Evolutionary conservation across 2,329 filamentous ascomycete genomes (phyloP), one percentile per base, ranked within the genome.

Genomic region (Fusarium poae): DNA sequence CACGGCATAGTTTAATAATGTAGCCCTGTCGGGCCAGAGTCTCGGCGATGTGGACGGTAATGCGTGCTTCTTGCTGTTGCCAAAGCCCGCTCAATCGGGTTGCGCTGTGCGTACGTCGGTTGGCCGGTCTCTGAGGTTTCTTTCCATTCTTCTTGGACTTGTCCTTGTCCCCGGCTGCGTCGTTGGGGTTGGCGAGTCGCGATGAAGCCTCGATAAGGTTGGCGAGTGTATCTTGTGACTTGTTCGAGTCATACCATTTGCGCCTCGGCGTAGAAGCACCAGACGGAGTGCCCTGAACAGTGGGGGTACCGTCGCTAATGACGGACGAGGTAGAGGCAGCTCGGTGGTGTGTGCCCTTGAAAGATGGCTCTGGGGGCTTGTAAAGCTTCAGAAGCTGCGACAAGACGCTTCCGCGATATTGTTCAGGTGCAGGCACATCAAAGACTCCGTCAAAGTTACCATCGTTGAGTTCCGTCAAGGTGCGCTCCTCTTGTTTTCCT

Each of bases 21-120:
- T 97, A 97, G 67, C 88, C 88, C 73, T 97, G 93, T 5, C 93
- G 87, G 37, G 89, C 88, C 16, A 97, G 84, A 3, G 91, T 94
- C 70, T 88, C 83, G 29, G 88, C 87, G 67, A 89, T 89, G 72
- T 84, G 82, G 18, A 83, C 74, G 1, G 82, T 83, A 56, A 84
- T 84, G 13, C 81, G 79, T 12, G 79, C 76, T 70, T 84, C 83
- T 16, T 84, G 81, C 49, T 82, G 79, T 25, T 82, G 80, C 62
- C 79, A 78, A 20, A 79, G 76, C 11, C 77, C 76, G 52, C 76
- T 80, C n/a, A 82, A 72, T 16, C 76, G 76, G 16, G 76, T 78
- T 54, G 71, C 72, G 62, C 80, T 83, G 25, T 71, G 65, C 11
- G 76, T 75, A 15, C 81, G 78, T 67, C 77, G 82, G 65, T 80